A percentile compares a stretch with the other conserved stretches of the same genome.
These are phyloP conservation scores for Circinella minor DNA, from an alignment of 371 early-diverging fungal species.

Conservation along the genomic window DNA sequence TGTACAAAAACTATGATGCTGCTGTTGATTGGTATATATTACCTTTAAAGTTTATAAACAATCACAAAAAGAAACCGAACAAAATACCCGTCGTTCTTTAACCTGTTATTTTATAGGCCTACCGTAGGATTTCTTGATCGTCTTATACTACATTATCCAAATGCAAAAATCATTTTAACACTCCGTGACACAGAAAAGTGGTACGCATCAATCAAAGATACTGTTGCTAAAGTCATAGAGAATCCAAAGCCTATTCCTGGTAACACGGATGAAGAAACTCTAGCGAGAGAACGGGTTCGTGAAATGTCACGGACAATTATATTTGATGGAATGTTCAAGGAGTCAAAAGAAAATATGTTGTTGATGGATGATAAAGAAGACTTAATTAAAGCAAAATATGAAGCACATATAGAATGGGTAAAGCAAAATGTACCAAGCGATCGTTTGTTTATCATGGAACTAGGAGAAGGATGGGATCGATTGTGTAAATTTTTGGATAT, in stretches of 20 bases:
- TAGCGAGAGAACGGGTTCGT: background rate
- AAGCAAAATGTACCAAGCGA: conserved; percentile 33
- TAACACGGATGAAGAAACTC: too few relatives aligned
- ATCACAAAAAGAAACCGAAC: too few relatives aligned
- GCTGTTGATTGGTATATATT: conserved; percentile 33
- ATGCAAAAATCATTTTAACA: conserved; percentile 45
- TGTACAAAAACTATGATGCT: conserved; percentile 33
- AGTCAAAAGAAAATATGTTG: background rate
- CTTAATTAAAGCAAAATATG: conserved; percentile 19
- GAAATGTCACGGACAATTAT: conserved; percentile 17
- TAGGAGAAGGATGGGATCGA: conserved; percentile 37
- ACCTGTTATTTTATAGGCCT: background rate
- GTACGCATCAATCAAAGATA: conserved; percentile 38
- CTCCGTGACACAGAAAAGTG: conserved; percentile 37
- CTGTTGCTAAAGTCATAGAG: conserved; percentile 15
- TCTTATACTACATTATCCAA: conserved; percentile 33
- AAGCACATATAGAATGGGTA: conserved; percentile 38
- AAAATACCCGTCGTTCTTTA: too few relatives aligned
- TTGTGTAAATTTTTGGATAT: conserved; percentile 23
- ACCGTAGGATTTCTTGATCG: background rate
- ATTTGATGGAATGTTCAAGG: conserved; percentile 26
- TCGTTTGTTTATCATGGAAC: conserved; percentile 26
- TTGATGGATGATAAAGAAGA: conserved; percentile 22
- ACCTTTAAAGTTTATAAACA: too few relatives aligned
- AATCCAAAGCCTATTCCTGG: too few relatives aligned